These are phyloP conservation scores for Talaromyces funiculosus DNA, from an alignment of 2,329 filamentous ascomycete species.

Conservation along the genomic window DNA sequence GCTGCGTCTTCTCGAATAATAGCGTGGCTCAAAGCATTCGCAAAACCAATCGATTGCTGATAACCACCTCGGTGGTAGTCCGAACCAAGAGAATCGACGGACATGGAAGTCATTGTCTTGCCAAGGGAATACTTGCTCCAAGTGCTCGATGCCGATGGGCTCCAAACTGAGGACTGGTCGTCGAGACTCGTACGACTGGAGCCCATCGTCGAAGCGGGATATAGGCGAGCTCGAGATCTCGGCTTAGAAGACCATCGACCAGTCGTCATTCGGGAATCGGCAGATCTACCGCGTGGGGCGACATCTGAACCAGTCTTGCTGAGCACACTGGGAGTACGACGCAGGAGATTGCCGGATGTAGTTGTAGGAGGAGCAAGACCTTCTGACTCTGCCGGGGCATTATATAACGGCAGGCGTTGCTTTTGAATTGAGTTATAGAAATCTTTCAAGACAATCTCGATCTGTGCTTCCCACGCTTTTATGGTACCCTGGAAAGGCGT, in stretches of 20 bases:
- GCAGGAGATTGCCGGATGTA: constrained; percentile 54
- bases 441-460: constrained; percentile 85
- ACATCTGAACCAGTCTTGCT: constrained; percentile 87
- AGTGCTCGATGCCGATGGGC: constrained; percentile 81
- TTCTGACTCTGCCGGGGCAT: constrained; percentile 50
- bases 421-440: constrained; percentile 88
- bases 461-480: constrained; percentile 78
- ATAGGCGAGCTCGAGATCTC: constrained; percentile 69
- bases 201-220: constrained; percentile 73
- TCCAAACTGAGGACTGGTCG: constrained; percentile 85
- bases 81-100: constrained; percentile 82
- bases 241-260: constrained; percentile 81
- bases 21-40: constrained; percentile 90
- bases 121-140: constrained; percentile 94
- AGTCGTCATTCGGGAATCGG: constrained; percentile 58
- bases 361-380: constrained; percentile 19
- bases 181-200: constrained; percentile 94
- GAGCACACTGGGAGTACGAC: constrained; percentile 80
- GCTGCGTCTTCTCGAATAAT: constrained; percentile 78
- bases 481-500: constrained; percentile 67
- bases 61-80: constrained; percentile 65
- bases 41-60: constrained; percentile 95
- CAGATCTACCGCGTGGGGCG: constrained; percentile 63
- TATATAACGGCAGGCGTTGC: constrained; percentile 79
- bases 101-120: constrained; percentile 85